These are phyloP conservation scores for Andalucia godoyi DNA, from an alignment of 78 protist genomes.

Conservation along the genomic window DNA sequence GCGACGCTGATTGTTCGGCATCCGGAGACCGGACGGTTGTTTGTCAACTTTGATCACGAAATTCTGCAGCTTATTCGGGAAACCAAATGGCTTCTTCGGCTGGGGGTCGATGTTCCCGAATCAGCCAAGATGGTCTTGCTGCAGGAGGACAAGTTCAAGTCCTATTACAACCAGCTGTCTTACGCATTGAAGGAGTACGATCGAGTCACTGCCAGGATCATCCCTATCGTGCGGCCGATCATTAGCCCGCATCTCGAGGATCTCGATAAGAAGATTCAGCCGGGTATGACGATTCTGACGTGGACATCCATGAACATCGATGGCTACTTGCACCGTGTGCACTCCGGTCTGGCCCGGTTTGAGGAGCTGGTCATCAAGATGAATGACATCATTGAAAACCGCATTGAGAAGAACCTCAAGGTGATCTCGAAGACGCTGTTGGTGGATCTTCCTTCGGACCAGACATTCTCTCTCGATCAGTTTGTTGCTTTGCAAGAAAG, in stretches of 20 bases:
- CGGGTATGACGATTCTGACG: slow-evolving; percentile 45
- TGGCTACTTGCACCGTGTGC: slow-evolving; percentile 26
- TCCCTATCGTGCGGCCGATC: not conserved
- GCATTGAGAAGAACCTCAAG: slow-evolving; percentile 30
- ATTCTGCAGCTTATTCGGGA: slow-evolving; percentile 54
- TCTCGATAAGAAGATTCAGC: slow-evolving; percentile 27
- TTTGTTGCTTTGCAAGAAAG: slow-evolving; percentile 20
- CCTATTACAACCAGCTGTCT: slow-evolving; percentile 17
- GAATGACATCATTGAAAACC: slow-evolving; percentile 28
- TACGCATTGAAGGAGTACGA: slow-evolving; percentile 29
- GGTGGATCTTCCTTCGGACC: slow-evolving; percentile 28
- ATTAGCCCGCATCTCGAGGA: slow-evolving; percentile 18
- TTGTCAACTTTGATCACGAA: slow-evolving; percentile 53
- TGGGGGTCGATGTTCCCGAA: slow-evolving; percentile 51
- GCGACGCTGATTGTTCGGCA: slow-evolving; percentile 50
- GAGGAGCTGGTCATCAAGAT: slow-evolving; percentile 18
- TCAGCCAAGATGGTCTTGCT: slow-evolving; percentile 19
- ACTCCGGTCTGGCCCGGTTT: slow-evolving; percentile 4
- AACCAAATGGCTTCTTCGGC: slow-evolving; percentile 31
- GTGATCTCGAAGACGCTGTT: slow-evolving; percentile 2
- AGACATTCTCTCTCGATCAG: slow-evolving; percentile 26
- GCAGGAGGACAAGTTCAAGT: slow-evolving; percentile 51
- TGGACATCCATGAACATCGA: slow-evolving; percentile 72
- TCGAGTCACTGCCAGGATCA: slow-evolving; percentile 1
- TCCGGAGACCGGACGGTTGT: slow-evolving; percentile 14